Percentiles rank a stretch among this genome's conserved stretches.
Conservation (phyloP, 1,139 yeast genomes). For the Martiniozyma asiatica region DNA sequence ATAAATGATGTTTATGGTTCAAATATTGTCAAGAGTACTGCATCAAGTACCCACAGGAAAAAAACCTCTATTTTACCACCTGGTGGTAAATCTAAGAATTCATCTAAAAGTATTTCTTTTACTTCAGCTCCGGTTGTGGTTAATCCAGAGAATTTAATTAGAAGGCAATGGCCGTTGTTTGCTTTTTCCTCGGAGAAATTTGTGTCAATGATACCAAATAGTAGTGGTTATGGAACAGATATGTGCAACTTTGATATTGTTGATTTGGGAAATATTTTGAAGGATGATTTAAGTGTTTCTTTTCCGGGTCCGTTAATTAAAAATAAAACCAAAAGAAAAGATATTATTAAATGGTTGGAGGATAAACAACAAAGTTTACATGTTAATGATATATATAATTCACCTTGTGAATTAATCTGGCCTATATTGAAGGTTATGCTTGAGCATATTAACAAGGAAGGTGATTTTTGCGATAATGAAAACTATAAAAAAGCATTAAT, state of each 20-base stretch:
- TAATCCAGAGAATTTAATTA: slow-evolving; percentile 21
- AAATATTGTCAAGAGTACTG: slow-evolving; percentile 15
- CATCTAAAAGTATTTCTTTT: slow-evolving; percentile 4
- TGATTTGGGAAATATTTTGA: slow-evolving; percentile 23
- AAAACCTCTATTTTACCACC: slow-evolving; percentile 17
- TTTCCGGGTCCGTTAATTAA: slow-evolving; percentile 60
- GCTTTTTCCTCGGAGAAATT: slow-evolving; percentile 47
- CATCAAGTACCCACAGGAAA: slow-evolving; percentile 12
- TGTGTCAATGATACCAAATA: slow-evolving; percentile 33
- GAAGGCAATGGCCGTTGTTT: slow-evolving; percentile 68
- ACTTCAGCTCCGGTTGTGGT: slow-evolving; percentile 25
- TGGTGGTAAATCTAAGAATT: slow-evolving; percentile 4
- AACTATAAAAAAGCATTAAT: slow-evolving; percentile 14
- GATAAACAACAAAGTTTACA: slow-evolving; percentile 21
- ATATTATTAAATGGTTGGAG: slow-evolving; percentile 49
- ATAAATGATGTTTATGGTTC: slow-evolving; percentile 19
- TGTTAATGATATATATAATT: slow-evolving; percentile 6
- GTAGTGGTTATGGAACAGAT: slow-evolving; percentile 20
- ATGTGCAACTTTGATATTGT: slow-evolving; percentile 20
- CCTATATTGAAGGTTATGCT: slow-evolving; percentile 17
- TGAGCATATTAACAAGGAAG: slow-evolving; percentile 13
- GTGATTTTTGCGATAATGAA: slow-evolving; percentile 13
- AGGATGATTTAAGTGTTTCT: slow-evolving; percentile 14
- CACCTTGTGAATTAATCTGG: slow-evolving; percentile 18
- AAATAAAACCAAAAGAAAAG: slow-evolving; percentile 46